phyloP scores from a whole-genome alignment of 2,329 filamentous ascomycete species.

The Penicillium sp. region DNA sequence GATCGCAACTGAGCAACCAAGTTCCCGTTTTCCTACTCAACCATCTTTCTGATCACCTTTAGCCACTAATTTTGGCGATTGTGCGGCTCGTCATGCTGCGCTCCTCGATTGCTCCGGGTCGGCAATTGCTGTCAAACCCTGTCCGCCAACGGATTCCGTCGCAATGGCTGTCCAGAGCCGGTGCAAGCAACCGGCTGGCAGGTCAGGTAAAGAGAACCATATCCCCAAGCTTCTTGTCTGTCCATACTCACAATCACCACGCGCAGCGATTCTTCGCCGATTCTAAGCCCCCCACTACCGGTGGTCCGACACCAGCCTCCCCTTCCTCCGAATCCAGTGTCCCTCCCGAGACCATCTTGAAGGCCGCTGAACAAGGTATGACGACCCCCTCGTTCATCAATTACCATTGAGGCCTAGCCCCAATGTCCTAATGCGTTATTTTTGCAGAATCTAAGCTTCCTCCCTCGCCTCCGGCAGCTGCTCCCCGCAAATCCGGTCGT shows the following conservation, averaged over 20 bases:
- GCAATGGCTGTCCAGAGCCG: conserved; percentile 47
- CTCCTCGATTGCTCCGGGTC: conserved; percentile 52
- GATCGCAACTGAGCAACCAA: conserved; percentile 40
- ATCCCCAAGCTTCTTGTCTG: conserved; percentile 6
- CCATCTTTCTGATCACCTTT: conserved; percentile 26
- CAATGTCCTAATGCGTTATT: conserved; percentile 35
- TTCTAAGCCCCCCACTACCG: conserved; percentile 41
- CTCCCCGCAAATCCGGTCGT: conserved; percentile 66
- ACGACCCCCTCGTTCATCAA: conserved; percentile 12
- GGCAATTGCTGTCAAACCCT: conserved; percentile 42
- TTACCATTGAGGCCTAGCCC: conserved; percentile 3
- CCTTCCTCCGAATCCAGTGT: conserved; percentile 50
- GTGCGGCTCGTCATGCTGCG: conserved; percentile 57
- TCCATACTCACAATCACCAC: conserved; percentile 27
- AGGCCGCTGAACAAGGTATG: conserved; percentile 38
- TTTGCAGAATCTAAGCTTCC: conserved; percentile 39
- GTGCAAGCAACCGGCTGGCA: conserved; percentile 40
- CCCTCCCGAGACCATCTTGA: conserved; percentile 51
- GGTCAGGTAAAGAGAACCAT: conserved; percentile 41
- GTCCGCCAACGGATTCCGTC: conserved; percentile 38
- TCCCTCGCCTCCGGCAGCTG: conserved; percentile 44
- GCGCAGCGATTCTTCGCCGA: conserved; percentile 54
- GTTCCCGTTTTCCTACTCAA: conserved; percentile 34
- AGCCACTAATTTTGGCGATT: conserved; percentile 32
- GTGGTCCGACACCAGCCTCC: conserved; percentile 45